These are phyloP conservation scores for Podila horticola DNA, from an alignment of 192 early-diverging fungal genomes.

Conservation along the genomic window DNA sequence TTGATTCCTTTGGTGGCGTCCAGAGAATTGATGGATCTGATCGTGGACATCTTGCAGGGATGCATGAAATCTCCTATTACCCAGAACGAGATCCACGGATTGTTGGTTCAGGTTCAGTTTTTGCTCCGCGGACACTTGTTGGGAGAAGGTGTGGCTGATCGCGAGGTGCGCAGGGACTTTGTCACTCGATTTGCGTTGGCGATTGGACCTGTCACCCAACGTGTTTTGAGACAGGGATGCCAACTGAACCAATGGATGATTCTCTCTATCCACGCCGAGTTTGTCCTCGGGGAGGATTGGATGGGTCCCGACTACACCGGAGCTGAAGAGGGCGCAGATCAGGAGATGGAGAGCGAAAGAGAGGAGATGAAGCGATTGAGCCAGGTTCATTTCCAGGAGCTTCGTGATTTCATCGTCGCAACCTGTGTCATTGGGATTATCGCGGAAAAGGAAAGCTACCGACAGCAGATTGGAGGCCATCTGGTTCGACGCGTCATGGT, in stretches of 20 bases:
- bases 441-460: conserved; percentile 36
- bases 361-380: conserved; percentile 48
- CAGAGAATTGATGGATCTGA: conserved; percentile 62
- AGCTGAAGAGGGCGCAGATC: conserved; percentile 9
- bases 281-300: conserved; percentile 46
- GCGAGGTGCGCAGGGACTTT: conserved; percentile 55
- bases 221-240: conserved; percentile 60
- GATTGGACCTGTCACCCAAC: conserved; percentile 37
- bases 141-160: conserved; percentile 56
- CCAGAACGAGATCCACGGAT: conserved; percentile 83
- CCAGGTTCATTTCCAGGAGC: conserved; percentile 24
- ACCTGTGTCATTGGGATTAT: conserved; percentile 31
- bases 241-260: conserved; percentile 59
- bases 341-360: conserved; percentile 37
- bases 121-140: conserved; percentile 73
- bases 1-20: conserved; percentile 79
- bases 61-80: conserved; percentile 41
- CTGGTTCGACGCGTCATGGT: conserved; percentile 56
- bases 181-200: conserved; percentile 44
- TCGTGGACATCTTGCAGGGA: conserved; percentile 59
- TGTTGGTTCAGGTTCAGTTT: conserved; percentile 76
- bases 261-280: conserved; percentile 60
- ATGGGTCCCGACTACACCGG: conserved; percentile 17
- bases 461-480: conserved; percentile 50
- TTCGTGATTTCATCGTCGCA: conserved; percentile 50